Evolutionary conservation across 352 stramenopile genomes (phyloP).

Genomic region (Elongisporangium prolatum): DNA sequence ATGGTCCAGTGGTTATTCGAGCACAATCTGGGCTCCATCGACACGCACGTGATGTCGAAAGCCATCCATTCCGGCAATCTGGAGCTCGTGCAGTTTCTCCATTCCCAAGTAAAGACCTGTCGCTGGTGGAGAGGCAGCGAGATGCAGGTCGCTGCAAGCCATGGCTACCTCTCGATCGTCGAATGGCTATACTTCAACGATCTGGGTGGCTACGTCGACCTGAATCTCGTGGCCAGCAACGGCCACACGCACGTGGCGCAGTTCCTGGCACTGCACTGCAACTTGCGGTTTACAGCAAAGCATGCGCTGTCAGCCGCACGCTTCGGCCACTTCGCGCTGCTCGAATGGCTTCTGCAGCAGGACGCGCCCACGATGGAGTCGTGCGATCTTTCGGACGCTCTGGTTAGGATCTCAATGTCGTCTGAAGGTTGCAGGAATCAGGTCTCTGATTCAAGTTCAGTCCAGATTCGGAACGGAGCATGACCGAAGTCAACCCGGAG

Average conservation of each 20-base stretch:
- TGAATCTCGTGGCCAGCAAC: background rate
- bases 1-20: conserved; percentile 31
- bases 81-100: conserved; percentile 8
- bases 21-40: conserved; percentile 23
- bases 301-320: background rate
- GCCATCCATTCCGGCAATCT: conserved; percentile 24
- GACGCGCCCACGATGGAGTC: background rate
- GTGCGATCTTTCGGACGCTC: background rate
- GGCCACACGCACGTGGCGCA: conserved; percentile 4
- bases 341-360: conserved; percentile 2
- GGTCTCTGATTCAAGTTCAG: background rate
- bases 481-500: too few species aligned
- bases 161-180: conserved; percentile 59
- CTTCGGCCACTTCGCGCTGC: background rate
- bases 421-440: background rate
- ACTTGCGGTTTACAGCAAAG: background rate
- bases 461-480: too few species aligned
- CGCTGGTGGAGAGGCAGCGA: conserved; percentile 48
- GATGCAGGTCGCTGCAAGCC: conserved; percentile 45
- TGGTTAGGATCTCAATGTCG: background rate
- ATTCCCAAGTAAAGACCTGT: conserved; percentile 18
- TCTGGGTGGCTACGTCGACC: background rate
- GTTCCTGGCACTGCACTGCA: background rate
- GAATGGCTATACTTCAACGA: conserved; percentile 54
- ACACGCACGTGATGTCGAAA: conserved; percentile 24